These are phyloP conservation scores for Spatholobus suberectus DNA, from an alignment of 306 rosid genomes.

Conservation along the genomic window DNA sequence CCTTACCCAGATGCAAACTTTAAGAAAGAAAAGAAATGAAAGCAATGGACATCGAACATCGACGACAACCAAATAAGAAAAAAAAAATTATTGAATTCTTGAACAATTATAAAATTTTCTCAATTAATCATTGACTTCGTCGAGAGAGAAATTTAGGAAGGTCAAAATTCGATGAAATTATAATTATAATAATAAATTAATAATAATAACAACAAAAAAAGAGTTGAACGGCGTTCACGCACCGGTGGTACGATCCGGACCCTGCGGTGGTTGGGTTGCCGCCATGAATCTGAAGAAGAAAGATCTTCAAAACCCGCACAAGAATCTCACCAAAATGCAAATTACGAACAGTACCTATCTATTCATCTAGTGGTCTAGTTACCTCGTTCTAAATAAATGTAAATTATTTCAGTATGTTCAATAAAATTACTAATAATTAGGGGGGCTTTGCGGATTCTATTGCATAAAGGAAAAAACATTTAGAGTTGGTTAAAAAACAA, in stretches of 20 bases:
- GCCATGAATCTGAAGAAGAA: conserved; percentile 71
- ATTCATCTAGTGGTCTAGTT: conserved; percentile 9
- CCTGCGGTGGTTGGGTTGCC: conserved; percentile 68
- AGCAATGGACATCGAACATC: conserved; percentile 34
- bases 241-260: conserved; percentile 73
- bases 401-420: not conserved
- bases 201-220: not conserved
- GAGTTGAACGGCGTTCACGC: conserved; percentile 20
- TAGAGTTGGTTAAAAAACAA: not conserved
- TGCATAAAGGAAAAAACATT: not conserved
- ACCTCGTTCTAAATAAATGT: not conserved
- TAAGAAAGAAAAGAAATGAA: conserved; percentile 3
- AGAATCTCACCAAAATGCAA: conserved; percentile 44
- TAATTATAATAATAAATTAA: no score
- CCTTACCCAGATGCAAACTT: conserved; percentile 54
- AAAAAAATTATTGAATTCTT: conserved; percentile 12
- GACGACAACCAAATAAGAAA: conserved; percentile 4
- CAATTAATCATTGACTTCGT: conserved; percentile 6
- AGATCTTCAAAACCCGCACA: conserved; percentile 49
- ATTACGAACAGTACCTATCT: conserved; percentile 35
- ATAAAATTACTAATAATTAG: not conserved
- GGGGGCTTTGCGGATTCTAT: not conserved
- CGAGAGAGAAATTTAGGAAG: not conserved
- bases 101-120: not conserved
- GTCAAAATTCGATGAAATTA: not conserved